These are phyloP conservation scores for Sarocladiaceae sp. DNA, from an alignment of 2,329 filamentous ascomycete species.

Conservation along the genomic window DNA sequence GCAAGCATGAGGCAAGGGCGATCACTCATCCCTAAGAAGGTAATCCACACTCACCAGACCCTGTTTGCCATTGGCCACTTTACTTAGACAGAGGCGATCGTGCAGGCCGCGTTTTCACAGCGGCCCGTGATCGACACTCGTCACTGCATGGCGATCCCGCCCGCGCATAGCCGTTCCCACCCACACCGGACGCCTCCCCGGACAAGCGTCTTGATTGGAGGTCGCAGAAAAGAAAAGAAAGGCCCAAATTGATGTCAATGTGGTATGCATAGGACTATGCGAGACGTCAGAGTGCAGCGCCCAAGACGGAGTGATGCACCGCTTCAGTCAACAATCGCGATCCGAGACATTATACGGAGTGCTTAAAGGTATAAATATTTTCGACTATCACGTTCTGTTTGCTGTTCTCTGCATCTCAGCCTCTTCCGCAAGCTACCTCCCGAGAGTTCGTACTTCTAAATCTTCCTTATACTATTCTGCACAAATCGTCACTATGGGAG, in stretches of 20 bases:
- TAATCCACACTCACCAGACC: not conserved
- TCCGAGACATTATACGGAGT: conserved; percentile 2
- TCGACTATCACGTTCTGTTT: conserved; percentile 1
- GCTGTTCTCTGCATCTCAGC: not conserved
- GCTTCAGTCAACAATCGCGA: conserved; percentile 1
- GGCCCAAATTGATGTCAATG: not conserved
- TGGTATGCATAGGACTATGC: not conserved
- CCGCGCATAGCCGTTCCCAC: no score
- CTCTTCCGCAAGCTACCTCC: conserved; percentile 4
- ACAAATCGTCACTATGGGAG: conserved; percentile 5
- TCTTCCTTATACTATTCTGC: conserved; percentile 1
- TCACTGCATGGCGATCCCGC: no score
- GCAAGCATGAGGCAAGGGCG: not conserved
- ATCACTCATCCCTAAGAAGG: not conserved
- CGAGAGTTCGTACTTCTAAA: not conserved
- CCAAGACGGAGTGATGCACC: not conserved
- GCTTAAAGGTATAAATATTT: not conserved
- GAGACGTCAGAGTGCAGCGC: conserved; percentile 2
- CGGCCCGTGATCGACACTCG: not conserved
- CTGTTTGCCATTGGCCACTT: not conserved
- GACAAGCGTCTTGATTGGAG: not conserved
- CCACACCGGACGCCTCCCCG: not conserved
- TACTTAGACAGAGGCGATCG: not conserved
- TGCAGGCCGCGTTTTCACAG: not conserved
- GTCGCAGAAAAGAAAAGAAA: not conserved